Evolutionary conservation across 1,139 yeast genomes (phyloP), one percentile per base, ranked within the genome.

Genomic region (Hyphopichia buzzinii): DNA sequence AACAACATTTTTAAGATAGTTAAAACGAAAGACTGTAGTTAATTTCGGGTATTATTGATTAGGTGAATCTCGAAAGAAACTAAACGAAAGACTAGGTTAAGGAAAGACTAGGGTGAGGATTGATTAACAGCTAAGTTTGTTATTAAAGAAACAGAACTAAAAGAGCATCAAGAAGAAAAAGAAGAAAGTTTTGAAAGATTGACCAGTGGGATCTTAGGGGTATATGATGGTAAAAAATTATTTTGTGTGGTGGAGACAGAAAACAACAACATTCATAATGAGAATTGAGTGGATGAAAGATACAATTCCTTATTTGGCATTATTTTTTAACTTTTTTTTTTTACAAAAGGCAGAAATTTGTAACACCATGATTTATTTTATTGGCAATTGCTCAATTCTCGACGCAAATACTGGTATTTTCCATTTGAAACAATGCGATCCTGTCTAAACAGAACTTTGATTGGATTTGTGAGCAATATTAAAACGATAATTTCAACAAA

Each of bases 1-100:
- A 59, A 56, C 49, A 64, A 59, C 71, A 64, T 65, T 41, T 37
- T 35, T 15, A 17, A 17, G 16, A 29, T 29, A 14, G 14, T 4
- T 5, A 19, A 12, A 26, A 24, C 21, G 26, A 22, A 11, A 23
- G 30, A 29, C 31, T 16, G 12, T 5, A n/a, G 22, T n/a, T 7
- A 25, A 26, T 36, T 30, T n/a, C 21, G 17, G 17, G 32, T 28
- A n/a, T 28, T n/a, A 29, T 21, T 34, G 26, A 21, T 21, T 4
- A 15, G 21, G 4, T 8, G 11, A 14, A 24, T 17, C 21, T 14
- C 17, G 8, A 31, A 27, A 15, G 27, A 13, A 25, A 13, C 14
- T 25, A 25, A n/a, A 17, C 16, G 16, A 11, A 27, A 12, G 17
- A 27, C 30, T 15, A 23, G 32, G 16, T 29, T 30, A 33, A 33